Conservation (phyloP, 164 flowering plant genomes). For the Aristolochia fimbriata region DNA sequence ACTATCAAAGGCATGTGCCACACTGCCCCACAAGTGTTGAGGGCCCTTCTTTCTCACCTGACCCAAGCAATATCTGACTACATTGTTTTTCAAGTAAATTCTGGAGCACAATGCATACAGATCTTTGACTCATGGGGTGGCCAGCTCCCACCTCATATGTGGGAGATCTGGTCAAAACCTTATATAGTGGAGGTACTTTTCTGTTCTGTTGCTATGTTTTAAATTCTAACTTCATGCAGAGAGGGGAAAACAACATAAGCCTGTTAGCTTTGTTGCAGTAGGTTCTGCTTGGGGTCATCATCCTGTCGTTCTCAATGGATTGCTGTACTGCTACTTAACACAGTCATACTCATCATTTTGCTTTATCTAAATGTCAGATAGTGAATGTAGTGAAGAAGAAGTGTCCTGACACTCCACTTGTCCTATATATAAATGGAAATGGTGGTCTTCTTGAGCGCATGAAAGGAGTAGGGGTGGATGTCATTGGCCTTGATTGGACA, state of each 20-base stretch:
- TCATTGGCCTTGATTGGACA: conserved; percentile 98
- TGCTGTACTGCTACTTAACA: too few species aligned
- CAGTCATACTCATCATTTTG: too few species aligned
- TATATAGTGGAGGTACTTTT: conserved; percentile 63
- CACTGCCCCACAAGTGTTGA: conserved; percentile 73
- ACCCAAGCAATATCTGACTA: conserved; percentile 76
- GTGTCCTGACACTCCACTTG: conserved; percentile 79
- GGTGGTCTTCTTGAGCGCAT: conserved; percentile 97
- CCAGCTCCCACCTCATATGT: conserved; percentile 87
- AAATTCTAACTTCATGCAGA: background rate
- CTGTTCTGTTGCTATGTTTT: background rate
- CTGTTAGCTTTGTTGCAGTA: background rate
- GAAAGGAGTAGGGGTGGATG: conserved; percentile 92
- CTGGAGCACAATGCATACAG: conserved; percentile 95
- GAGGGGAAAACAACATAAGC: too few species aligned
- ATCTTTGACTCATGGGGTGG: conserved; percentile 99
- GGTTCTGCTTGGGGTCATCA: background rate
- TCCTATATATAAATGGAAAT: conserved; percentile 91
- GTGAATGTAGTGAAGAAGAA: conserved; percentile 50
- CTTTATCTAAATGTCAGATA: conserved; percentile 43
- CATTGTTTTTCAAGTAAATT: conserved; percentile 68
- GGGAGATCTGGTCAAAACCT: conserved; percentile 96
- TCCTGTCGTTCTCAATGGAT: too few species aligned
- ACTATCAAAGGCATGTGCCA: conserved; percentile 92
- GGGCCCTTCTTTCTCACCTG: conserved; percentile 76